Base-by-base conservation (phyloP, 768 basidiomycete genomes). In the Kwoniella sp. region DNA sequence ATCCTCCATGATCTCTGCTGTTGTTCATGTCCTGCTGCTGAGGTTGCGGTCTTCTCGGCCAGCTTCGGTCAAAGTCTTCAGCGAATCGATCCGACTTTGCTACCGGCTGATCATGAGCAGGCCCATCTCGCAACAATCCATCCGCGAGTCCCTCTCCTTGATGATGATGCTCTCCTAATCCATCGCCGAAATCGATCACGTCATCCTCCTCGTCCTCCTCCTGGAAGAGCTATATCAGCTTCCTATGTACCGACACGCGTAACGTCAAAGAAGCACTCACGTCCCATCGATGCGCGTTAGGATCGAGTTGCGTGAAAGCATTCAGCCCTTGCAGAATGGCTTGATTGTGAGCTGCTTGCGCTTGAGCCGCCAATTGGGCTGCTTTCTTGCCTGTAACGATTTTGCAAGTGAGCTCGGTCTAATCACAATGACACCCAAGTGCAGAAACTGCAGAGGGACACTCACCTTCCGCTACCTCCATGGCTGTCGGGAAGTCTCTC, bases 231-330 rank as follows among this genome's bases (percentile, higher is more conserved):
- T 13, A 20, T 29, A 20, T 48, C 13, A 45, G 41, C 41, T 11
- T 20, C n/a, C 60, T 31, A 55, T n/a, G 5, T 56, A 25, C 61
- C 37, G 15, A 8, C 38, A 52, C 51, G 63, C 8, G n/a, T n/a
- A 69, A 50, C 12, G 37, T 65, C 17, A 51, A 58, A 12, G 31
- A 54, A 28, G 25, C 12, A 71, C 90, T 67, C 68, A 97, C 94
- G 86, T 97, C 96, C 96, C 96, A 99, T 77, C 97, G 93, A 76
- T 93, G 90, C 2, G 90, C 88, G 73, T 94, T 94, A 55, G 93
- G 91, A 81, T 96, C 89, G 53, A 97, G 83, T 80, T 98, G 93
- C 0, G 92, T 88, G 82, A 99, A 99, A 0, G 93, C 90, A 79
- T 96, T 95, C 7, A 93, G 89, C 73, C 92, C 90, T 76, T 93